These are phyloP conservation scores for Ustilago curta DNA, from an alignment of 1,284 basidiomycete species.

Conservation along the genomic window DNA sequence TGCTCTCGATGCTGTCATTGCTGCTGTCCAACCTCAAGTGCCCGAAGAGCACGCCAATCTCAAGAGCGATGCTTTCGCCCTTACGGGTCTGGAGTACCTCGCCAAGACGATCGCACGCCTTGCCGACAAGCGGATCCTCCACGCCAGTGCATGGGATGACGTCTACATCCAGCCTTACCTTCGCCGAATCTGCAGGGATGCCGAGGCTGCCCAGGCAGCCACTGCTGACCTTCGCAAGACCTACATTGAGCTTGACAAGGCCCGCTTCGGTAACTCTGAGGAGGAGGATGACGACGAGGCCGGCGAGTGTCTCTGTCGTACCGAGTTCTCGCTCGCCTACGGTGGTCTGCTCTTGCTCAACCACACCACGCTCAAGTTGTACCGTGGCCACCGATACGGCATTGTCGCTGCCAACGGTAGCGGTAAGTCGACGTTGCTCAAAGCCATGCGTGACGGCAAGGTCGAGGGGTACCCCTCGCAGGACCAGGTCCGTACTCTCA, in stretches of 20 bases:
- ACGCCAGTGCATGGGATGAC: constrained; percentile 65
- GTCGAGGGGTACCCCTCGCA: constrained; percentile 94
- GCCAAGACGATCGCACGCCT: constrained; percentile 60
- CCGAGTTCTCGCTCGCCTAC: constrained; percentile 94
- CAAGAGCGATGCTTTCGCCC: constrained; percentile 60
- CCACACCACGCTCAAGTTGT: constrained; percentile 89
- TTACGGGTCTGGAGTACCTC: constrained; percentile 61
- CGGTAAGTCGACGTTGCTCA: constrained; percentile 96
- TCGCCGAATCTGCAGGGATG: constrained; percentile 67
- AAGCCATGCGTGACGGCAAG: constrained; percentile 92
- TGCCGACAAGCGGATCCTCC: constrained; percentile 67
- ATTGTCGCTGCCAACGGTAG: constrained; percentile 95
- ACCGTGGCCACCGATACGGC: constrained; percentile 89
- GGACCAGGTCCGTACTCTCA: constrained; percentile 85
- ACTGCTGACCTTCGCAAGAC: constrained; percentile 61
- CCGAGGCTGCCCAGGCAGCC: constrained; percentile 56
- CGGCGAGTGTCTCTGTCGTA: constrained; percentile 84
- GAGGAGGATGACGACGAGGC: constrained; percentile 78
- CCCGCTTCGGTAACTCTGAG: constrained; percentile 65
- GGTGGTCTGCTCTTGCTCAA: constrained; percentile 94
- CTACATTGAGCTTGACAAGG: constrained; percentile 63
- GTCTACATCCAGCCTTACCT: constrained; percentile 69
- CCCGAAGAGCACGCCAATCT: constrained; percentile 55
- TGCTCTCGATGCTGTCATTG: constrained; percentile 56
- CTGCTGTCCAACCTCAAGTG: constrained; percentile 54